Conservation (phyloP, 192 early-diverging fungal species). For the Spizellomyces punctatus region DNA sequence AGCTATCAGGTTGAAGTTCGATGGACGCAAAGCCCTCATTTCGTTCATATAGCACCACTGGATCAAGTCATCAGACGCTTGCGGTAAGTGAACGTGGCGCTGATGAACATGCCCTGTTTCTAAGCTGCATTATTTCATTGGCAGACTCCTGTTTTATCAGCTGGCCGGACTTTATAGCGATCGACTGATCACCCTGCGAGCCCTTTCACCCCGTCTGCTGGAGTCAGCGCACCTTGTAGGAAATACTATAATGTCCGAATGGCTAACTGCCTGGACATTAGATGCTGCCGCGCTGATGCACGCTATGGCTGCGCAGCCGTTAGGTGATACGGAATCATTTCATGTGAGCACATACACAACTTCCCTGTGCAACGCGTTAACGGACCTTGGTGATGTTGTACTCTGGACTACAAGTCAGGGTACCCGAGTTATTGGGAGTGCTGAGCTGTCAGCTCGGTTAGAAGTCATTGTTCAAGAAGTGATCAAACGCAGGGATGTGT, state of each 20-base stretch:
- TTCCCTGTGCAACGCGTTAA: conserved; percentile 17
- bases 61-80: conserved; percentile 28
- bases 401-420: conserved; percentile 19
- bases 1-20: conserved; percentile 32
- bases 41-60: conserved; percentile 24
- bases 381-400: conserved; percentile 24
- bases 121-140: neutral
- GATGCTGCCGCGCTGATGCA: conserved; percentile 12
- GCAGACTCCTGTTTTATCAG: conserved; percentile 31
- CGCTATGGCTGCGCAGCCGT: neutral
- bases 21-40: conserved; percentile 21
- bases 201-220: conserved; percentile 22
- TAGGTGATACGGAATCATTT: neutral
- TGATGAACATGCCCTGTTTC: neutral
- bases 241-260: conserved; percentile 5
- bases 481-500: neutral
- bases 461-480: conserved; percentile 21
- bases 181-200: conserved; percentile 30
- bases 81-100: conserved; percentile 3
- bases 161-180: conserved; percentile 23
- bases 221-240: conserved; percentile 13
- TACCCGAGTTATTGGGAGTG: conserved; percentile 15
- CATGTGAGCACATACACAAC: conserved; percentile 4
- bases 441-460: conserved; percentile 24
- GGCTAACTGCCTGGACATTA: conserved; percentile 1